Evolutionary conservation across 768 basidiomycete species (phyloP).

Genomic region (Psilocybe cyanescens): DNA sequence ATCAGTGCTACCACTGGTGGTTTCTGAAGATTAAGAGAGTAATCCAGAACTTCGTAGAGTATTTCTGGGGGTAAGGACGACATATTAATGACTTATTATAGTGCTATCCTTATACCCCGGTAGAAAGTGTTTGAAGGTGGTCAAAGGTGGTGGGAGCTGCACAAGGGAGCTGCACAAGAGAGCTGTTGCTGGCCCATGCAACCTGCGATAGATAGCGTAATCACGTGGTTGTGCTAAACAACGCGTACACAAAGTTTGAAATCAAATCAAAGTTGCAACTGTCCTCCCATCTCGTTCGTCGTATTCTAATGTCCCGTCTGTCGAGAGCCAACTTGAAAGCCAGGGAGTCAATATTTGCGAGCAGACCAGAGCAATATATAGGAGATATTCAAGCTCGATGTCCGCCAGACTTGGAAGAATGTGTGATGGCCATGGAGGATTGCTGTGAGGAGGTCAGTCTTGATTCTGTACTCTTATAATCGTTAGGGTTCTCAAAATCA

Average conservation of each 20-base stretch:
- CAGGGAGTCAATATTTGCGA: conserved; percentile 73
- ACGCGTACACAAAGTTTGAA: background rate
- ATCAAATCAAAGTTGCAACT: too few species aligned
- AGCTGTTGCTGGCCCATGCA: too few species aligned
- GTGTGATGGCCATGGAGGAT: conserved; percentile 78
- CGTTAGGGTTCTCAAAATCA: background rate
- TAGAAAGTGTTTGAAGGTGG: too few species aligned
- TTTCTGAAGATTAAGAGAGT: background rate
- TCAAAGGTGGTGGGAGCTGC: too few species aligned
- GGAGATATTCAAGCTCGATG: conserved; percentile 68
- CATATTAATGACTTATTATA: background rate
- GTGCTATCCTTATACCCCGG: too few species aligned
- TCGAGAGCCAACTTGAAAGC: conserved; percentile 57
- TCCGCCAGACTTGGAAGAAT: conserved; percentile 74
- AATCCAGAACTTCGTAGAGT: conserved; percentile 21
- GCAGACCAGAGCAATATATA: conserved; percentile 67
- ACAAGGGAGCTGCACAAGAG: too few species aligned
- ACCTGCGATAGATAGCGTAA: background rate
- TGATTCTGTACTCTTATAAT: background rate
- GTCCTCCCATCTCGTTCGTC: background rate
- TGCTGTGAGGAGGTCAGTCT: conserved; percentile 74
- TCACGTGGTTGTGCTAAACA: background rate
- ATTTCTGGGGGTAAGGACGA: conserved; percentile 19
- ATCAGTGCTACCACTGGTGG: conserved; percentile 15
- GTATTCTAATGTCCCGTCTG: conserved; percentile 48